Percentiles rank a stretch among this genome's conserved stretches.
Conservation (phyloP, 208 protist genomes). For the Polymyxa betae region DNA sequence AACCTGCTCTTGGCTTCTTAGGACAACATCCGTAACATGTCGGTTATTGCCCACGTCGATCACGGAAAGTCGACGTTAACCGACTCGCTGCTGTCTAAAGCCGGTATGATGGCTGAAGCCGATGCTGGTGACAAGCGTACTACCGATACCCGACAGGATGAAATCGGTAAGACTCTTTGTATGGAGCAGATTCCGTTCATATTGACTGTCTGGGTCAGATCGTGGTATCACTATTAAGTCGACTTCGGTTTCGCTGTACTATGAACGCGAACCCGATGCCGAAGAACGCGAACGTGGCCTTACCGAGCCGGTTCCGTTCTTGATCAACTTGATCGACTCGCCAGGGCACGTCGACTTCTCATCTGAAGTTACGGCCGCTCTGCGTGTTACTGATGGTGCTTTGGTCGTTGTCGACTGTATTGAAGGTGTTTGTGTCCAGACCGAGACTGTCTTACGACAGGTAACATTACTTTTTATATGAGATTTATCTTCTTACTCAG, state of each 20-base stretch:
- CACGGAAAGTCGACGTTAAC: slow-evolving; percentile 93
- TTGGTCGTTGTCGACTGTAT: slow-evolving; percentile 98
- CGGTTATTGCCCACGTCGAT: slow-evolving; percentile 81
- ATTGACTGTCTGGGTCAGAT: slow-evolving; percentile 79
- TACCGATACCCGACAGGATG: slow-evolving; percentile 89
- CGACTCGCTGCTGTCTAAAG: slow-evolving; percentile 86
- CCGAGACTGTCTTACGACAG: slow-evolving; percentile 97
- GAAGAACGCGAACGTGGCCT: slow-evolving; percentile 56
- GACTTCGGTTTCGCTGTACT: slow-evolving; percentile 97
- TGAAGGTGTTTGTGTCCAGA: slow-evolving; percentile 99
- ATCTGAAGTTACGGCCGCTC: slow-evolving; percentile 97
- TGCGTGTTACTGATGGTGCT: slow-evolving; percentile 99
- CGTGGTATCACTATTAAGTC: slow-evolving; percentile 99
- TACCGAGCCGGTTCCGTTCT: slow-evolving; percentile 74
- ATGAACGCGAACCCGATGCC: slow-evolving; percentile 81
- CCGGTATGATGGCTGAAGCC: slow-evolving; percentile 80
- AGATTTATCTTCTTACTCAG: not conserved
- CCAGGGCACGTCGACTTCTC: slow-evolving; percentile 98
- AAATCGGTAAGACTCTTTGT: slow-evolving; percentile 68
- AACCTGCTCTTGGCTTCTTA: not conserved
- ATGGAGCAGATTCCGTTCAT: not conserved
- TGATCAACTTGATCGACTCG: slow-evolving; percentile 98
- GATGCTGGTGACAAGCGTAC: slow-evolving; percentile 86
- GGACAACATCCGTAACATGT: slow-evolving; percentile 91
- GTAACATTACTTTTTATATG: not conserved